Evolutionary conservation across 2,329 filamentous ascomycete genomes (phyloP).

Genomic region (Herpotrichia juniperi): DNA sequence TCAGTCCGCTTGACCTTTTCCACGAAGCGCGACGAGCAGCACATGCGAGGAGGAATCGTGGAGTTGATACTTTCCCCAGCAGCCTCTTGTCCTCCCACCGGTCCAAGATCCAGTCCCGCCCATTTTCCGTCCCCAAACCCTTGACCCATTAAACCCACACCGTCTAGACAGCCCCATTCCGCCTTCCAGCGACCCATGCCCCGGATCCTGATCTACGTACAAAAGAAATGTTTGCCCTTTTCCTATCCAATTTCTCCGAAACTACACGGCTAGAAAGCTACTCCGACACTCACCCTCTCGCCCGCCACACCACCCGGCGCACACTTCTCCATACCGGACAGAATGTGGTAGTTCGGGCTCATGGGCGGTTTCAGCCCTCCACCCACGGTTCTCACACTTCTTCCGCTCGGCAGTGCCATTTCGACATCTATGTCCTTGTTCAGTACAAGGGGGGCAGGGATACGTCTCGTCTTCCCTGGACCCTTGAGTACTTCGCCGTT

Average conservation of each 20-base stretch:
- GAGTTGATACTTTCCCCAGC: no score
- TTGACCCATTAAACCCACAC: no score
- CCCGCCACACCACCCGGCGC: conserved; percentile 4
- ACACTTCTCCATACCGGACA: conserved; percentile 40
- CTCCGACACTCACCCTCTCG: conserved; percentile 34
- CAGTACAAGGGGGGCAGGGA: conserved; percentile 35
- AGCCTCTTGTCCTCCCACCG: no score
- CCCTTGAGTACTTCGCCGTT: conserved; percentile 28
- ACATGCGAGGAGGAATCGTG: no score
- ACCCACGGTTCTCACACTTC: conserved; percentile 18
- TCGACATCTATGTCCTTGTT: conserved; percentile 34
- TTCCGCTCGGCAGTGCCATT: conserved; percentile 21
- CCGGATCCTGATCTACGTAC: no score
- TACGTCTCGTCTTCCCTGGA: conserved; percentile 28
- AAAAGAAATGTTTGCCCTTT: background rate
- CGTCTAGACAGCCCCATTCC: no score
- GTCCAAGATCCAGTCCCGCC: no score
- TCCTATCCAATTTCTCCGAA: background rate
- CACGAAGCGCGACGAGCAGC: no score
- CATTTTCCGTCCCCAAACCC: no score
- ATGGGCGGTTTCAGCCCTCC: conserved; percentile 32
- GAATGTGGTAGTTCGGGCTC: conserved; percentile 31
- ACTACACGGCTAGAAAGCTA: conserved; percentile 35
- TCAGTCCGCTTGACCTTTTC: background rate
- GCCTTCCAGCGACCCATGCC: no score